Evolutionary conservation across 1,284 basidiomycete species (phyloP).

Genomic region (Pterulicium gracile): DNA sequence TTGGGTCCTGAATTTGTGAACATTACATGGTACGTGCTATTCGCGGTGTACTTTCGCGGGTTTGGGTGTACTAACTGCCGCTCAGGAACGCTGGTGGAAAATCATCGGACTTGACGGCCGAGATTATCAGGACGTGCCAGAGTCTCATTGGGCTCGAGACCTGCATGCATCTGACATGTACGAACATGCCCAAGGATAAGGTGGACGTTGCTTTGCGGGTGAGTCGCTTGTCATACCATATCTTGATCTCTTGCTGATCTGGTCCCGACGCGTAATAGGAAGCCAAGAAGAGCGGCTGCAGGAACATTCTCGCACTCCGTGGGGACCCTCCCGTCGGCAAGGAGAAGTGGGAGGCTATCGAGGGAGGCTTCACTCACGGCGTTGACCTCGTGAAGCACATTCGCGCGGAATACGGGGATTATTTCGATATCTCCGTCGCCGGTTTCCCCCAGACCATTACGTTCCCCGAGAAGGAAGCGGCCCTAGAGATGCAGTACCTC

Average conservation of each 20-base stretch:
- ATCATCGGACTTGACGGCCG: constrained; percentile 86
- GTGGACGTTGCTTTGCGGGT: constrained; percentile 84
- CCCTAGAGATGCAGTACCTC: constrained; percentile 77
- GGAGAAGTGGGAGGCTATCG: constrained; percentile 84
- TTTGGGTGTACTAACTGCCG: constrained; percentile 7
- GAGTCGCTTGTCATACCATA: constrained; percentile 20
- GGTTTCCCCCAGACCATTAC: constrained; percentile 76
- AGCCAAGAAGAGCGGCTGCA: constrained; percentile 85
- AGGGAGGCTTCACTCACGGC: constrained; percentile 82
- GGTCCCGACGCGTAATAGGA: constrained; percentile 39
- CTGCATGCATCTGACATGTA: constrained; percentile 98
- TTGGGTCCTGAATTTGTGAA: constrained; percentile 97
- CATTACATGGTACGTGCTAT: constrained; percentile 75
- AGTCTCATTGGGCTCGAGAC: constrained; percentile 88
- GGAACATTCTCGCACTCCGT: constrained; percentile 91
- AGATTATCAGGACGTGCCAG: constrained; percentile 94
- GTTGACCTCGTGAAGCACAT: constrained; percentile 88
- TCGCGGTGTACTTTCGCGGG: not conserved
- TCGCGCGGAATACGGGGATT: constrained; percentile 70
- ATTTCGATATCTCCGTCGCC: constrained; percentile 90
- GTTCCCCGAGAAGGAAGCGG: constrained; percentile 63
- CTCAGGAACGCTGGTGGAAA: constrained; percentile 90
- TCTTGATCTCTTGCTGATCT: constrained; percentile 11
- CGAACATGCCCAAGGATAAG: constrained; percentile 94
- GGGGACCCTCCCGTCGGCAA: constrained; percentile 88